Percentiles rank a stretch among this genome's conserved stretches.
Conservation (phyloP, 2,329 filamentous ascomycete species). For the Aspergillus aculeatinus region DNA sequence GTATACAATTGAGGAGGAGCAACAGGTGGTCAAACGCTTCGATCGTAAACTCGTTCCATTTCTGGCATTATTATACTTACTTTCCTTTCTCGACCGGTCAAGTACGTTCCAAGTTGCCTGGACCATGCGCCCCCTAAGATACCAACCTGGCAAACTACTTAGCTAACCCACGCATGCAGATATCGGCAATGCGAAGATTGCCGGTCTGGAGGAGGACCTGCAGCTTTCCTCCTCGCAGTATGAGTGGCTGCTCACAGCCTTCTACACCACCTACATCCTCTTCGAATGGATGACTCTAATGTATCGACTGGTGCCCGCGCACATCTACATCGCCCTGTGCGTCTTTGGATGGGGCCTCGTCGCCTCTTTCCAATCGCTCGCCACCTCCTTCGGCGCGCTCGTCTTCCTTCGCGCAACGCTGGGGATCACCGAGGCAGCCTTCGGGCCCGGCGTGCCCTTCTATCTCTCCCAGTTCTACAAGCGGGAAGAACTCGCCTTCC, state of each 20-base stretch:
- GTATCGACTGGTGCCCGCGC: slow-evolving; percentile 60
- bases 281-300: slow-evolving; percentile 68
- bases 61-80: slow-evolving; percentile 76
- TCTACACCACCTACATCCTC: slow-evolving; percentile 63
- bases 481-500: slow-evolving; percentile 72
- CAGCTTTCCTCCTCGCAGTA: slow-evolving; percentile 57
- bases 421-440: slow-evolving; percentile 61
- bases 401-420: slow-evolving; percentile 48
- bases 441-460: slow-evolving; percentile 63
- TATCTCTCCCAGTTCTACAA: slow-evolving; percentile 65
- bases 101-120: slow-evolving; percentile 54
- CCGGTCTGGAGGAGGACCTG: slow-evolving; percentile 57
- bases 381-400: slow-evolving; percentile 60
- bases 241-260: slow-evolving; percentile 61
- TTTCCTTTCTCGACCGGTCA: slow-evolving; percentile 82
- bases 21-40: slow-evolving; percentile 68
- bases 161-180: slow-evolving; percentile 35
- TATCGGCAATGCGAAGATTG: slow-evolving; percentile 63
- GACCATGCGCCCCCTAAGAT: too few relatives aligned
- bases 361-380: slow-evolving; percentile 70
- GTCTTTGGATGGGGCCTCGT: slow-evolving; percentile 78
- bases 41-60: slow-evolving; percentile 77
- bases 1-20: slow-evolving; percentile 66
- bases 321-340: slow-evolving; percentile 58
- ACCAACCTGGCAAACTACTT: too few relatives aligned